phyloP scores from a whole-genome alignment of 2,329 filamentous ascomycete species.

The Clonostachys solani region DNA sequence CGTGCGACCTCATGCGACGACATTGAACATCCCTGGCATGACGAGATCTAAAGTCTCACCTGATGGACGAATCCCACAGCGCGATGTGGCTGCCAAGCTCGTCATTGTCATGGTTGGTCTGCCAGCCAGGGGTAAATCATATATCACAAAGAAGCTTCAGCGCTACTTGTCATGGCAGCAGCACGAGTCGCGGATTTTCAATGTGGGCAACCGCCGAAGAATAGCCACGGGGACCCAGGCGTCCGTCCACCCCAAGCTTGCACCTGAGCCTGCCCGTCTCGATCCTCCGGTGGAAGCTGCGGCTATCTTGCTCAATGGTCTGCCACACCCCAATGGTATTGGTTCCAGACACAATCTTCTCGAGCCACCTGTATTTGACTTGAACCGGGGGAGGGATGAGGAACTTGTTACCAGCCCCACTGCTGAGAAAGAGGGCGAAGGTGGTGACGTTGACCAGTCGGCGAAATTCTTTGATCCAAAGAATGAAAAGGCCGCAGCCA shows the following conservation, averaged over 20 bases:
- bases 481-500: slow-evolving; percentile 74
- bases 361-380: slow-evolving; percentile 31
- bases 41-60: slow-evolving; percentile 94
- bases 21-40: slow-evolving; percentile 93
- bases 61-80: slow-evolving; percentile 87
- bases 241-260: slow-evolving; percentile 22
- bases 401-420: too few species aligned
- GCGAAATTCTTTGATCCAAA: slow-evolving; percentile 91
- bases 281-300: slow-evolving; percentile 48
- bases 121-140: slow-evolving; percentile 93
- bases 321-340: slow-evolving; percentile 24
- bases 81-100: slow-evolving; percentile 93
- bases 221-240: slow-evolving; percentile 62
- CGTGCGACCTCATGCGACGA: slow-evolving; percentile 80
- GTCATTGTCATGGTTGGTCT: slow-evolving; percentile 98
- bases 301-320: slow-evolving; percentile 53
- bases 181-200: slow-evolving; percentile 94
- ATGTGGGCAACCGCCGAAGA: slow-evolving; percentile 87
- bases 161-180: slow-evolving; percentile 97
- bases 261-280: slow-evolving; percentile 26
- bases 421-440: not conserved
- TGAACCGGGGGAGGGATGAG: slow-evolving; percentile 15
- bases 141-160: slow-evolving; percentile 97
- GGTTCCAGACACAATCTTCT: slow-evolving; percentile 16
- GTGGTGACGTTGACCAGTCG: slow-evolving; percentile 61